Evolutionary conservation across 1,284 basidiomycete species (phyloP).

Genomic region (Apiotrichum domesticum): DNA sequence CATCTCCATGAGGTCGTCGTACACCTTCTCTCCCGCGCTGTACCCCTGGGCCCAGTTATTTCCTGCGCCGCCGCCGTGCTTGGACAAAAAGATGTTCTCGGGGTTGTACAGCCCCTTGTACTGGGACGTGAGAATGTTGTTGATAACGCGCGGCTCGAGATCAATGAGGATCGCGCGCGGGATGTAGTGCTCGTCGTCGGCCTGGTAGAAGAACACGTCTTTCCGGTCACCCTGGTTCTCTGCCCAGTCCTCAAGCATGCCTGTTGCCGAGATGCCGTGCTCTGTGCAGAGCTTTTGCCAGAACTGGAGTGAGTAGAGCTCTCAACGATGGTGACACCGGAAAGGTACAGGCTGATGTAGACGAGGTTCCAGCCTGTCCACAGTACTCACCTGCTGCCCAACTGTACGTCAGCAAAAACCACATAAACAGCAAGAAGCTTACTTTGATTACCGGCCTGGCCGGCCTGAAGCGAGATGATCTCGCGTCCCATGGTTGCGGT

Average conservation of each 20-base stretch:
- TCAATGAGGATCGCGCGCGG: slow-evolving; percentile 94
- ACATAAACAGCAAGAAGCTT: slow-evolving; percentile 25
- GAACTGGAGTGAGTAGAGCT: slow-evolving; percentile 49
- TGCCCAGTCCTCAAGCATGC: slow-evolving; percentile 89
- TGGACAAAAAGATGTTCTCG: slow-evolving; percentile 92
- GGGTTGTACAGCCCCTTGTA: slow-evolving; percentile 95
- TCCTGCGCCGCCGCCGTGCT: slow-evolving; percentile 94
- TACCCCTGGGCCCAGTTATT: slow-evolving; percentile 99
- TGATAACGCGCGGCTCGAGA: slow-evolving; percentile 98
- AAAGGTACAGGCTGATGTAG: too few relatives aligned
- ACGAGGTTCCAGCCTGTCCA: too few relatives aligned
- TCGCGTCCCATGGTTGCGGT: slow-evolving; percentile 42
- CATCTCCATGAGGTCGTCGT: slow-evolving; percentile 99
- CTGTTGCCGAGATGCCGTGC: slow-evolving; percentile 89
- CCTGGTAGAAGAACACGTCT: slow-evolving; percentile 99
- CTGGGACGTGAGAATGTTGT: slow-evolving; percentile 85
- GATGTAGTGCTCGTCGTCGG: slow-evolving; percentile 99
- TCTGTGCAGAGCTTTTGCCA: slow-evolving; percentile 95
- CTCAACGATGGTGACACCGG: too few relatives aligned
- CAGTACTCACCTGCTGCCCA: slow-evolving; percentile 14
- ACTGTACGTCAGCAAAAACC: slow-evolving; percentile 9
- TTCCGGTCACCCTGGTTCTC: slow-evolving; percentile 86
- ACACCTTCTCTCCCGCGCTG: slow-evolving; percentile 78
- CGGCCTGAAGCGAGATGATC: slow-evolving; percentile 55
- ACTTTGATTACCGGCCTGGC: slow-evolving; percentile 97